phyloP scores from a whole-genome alignment of 371 early-diverging fungal species.

The Batkoa obscura region DNA sequence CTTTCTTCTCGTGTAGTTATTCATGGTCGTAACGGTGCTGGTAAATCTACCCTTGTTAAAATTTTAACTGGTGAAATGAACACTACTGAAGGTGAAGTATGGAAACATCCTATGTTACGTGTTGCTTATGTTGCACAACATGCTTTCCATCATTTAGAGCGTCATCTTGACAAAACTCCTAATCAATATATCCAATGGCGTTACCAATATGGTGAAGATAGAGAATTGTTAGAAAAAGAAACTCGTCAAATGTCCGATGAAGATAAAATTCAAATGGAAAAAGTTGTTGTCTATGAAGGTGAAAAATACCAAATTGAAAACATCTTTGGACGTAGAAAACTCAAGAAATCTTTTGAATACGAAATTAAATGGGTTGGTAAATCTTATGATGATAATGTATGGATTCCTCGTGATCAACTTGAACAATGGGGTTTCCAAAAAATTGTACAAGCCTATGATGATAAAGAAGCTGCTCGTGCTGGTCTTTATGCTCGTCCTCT shows the following conservation, averaged over 20 bases:
- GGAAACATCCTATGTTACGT: slow-evolving; percentile 51
- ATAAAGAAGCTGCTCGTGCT: slow-evolving; percentile 36
- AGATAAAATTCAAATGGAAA: slow-evolving; percentile 40
- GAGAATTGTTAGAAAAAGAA: slow-evolving; percentile 40
- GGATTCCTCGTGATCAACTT: slow-evolving; percentile 50
- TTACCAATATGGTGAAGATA: slow-evolving; percentile 43
- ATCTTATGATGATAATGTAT: slow-evolving; percentile 38
- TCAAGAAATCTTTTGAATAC: slow-evolving; percentile 45
- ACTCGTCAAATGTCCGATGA: slow-evolving; percentile 33
- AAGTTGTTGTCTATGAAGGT: slow-evolving; percentile 35
- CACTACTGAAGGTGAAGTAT: slow-evolving; percentile 34
- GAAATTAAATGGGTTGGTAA: slow-evolving; percentile 39
- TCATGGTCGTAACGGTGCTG: slow-evolving; percentile 36
- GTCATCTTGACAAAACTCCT: slow-evolving; percentile 40
- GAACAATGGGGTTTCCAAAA: slow-evolving; percentile 45
- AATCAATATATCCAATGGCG: slow-evolving; percentile 54
- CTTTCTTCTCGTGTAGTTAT: slow-evolving; percentile 47
- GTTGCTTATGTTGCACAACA: slow-evolving; percentile 65
- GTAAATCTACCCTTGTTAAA: slow-evolving; percentile 69
- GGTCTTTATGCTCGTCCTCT: slow-evolving; percentile 41
- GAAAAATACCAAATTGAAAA: slow-evolving; percentile 39
- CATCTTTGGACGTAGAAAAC: slow-evolving; percentile 41
- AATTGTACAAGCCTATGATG: slow-evolving; percentile 40
- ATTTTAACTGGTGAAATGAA: slow-evolving; percentile 56
- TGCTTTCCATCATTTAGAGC: slow-evolving; percentile 55